Conservation (phyloP, 768 basidiomycete species). For the Suillus cothurnatus region DNA sequence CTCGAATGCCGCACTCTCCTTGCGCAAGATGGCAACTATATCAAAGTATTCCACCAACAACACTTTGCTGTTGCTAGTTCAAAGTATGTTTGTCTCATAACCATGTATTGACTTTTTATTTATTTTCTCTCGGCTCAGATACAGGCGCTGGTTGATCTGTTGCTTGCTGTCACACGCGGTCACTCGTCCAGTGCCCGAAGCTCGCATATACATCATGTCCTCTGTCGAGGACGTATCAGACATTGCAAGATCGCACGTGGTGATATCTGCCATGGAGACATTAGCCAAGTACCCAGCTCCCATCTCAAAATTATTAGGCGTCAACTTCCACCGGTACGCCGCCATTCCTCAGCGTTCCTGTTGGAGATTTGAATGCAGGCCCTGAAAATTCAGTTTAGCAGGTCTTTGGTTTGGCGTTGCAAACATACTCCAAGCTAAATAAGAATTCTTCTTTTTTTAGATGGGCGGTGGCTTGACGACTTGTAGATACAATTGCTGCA, state of each 20-base stretch:
- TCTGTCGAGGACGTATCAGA: conserved; percentile 44
- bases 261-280: conserved; percentile 58
- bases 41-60: too few species aligned
- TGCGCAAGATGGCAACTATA: too few species aligned
- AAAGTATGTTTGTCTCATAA: too few species aligned
- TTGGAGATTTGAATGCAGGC: conserved; percentile 46
- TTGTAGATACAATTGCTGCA: conserved; percentile 40
- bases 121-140: too few species aligned
- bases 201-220: conserved; percentile 57
- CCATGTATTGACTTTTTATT: too few species aligned
- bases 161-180: conserved; percentile 81
- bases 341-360: conserved; percentile 52
- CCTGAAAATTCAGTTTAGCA: conserved; percentile 49
- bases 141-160: conserved; percentile 54
- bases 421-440: conserved; percentile 51
- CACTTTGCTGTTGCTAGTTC: too few species aligned
- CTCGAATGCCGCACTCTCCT: too few species aligned
- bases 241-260: conserved; percentile 48
- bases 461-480: conserved; percentile 7
- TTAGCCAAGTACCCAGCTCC: conserved; percentile 30
- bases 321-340: conserved; percentile 37
- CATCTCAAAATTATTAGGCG: conserved; percentile 38
- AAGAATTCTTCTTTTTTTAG: conserved; percentile 17
- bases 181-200: conserved; percentile 49
- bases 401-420: conserved; percentile 46